A percentile compares a stretch with the other conserved stretches of the same genome.
These are phyloP conservation scores for Achlya hypogyna DNA, from an alignment of 352 stramenopile species.

Conservation along the genomic window DNA sequence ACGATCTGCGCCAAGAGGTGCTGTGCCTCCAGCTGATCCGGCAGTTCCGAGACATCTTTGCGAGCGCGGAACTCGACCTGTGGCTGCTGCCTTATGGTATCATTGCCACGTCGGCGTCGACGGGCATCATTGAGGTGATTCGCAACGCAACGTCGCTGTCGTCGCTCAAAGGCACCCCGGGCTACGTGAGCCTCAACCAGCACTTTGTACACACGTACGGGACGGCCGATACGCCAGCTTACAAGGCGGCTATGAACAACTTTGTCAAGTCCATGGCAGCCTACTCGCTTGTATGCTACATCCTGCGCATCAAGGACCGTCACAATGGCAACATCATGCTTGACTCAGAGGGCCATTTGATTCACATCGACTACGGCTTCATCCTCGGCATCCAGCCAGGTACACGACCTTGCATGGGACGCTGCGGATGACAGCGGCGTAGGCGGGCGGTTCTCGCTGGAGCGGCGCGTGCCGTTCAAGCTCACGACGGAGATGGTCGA, in stretches of 20 bases:
- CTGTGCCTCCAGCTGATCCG: conserved; percentile 96
- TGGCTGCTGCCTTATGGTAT: conserved; percentile 95
- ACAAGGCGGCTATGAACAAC: conserved; percentile 94
- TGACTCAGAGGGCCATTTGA: conserved; percentile 92
- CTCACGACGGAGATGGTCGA: conserved; percentile 97
- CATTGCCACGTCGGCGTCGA: conserved; percentile 90
- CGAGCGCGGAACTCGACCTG: conserved; percentile 89
- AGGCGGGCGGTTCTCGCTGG: conserved; percentile 88
- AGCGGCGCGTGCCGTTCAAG: conserved; percentile 97
- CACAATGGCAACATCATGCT: conserved; percentile 99
- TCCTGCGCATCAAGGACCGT: conserved; percentile 97
- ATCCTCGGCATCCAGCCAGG: conserved; percentile 96
- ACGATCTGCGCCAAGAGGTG: conserved; percentile 96
- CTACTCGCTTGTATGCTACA: conserved; percentile 97
- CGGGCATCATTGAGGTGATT: conserved; percentile 96
- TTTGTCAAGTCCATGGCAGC: conserved; percentile 96
- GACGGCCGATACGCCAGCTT: conserved; percentile 53
- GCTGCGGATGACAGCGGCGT: background rate
- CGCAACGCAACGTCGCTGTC: conserved; percentile 96
- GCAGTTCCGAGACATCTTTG: conserved; percentile 93
- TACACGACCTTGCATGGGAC: conserved; percentile 80
- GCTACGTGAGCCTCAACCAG: conserved; percentile 78
- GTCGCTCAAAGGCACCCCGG: conserved; percentile 86
- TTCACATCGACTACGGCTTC: conserved; percentile 99
- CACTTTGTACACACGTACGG: conserved; percentile 93